These are phyloP conservation scores for Ceratocystiopsis sp. DNA, from an alignment of 2,329 filamentous ascomycete genomes.

Conservation along the genomic window DNA sequence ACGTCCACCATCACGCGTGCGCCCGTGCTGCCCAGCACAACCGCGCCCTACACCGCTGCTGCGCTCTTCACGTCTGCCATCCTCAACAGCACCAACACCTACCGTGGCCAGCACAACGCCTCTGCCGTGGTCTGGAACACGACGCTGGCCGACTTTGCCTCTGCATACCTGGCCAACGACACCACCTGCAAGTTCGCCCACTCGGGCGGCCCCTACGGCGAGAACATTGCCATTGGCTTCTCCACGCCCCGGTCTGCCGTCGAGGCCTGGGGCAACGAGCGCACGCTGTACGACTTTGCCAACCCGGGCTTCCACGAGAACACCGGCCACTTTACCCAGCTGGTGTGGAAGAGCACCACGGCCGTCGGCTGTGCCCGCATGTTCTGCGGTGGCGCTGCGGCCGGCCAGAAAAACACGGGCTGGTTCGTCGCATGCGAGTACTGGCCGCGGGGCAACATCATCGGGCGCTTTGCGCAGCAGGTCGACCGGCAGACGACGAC, in stretches of 20 bases:
- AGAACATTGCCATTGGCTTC: slow-evolving; percentile 58
- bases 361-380: slow-evolving; percentile 36
- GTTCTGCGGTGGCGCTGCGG: slow-evolving; percentile 19
- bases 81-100: slow-evolving; percentile 49
- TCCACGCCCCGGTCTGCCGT: slow-evolving; percentile 36
- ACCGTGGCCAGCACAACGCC: slow-evolving; percentile 46
- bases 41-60: slow-evolving; percentile 19
- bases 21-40: slow-evolving; percentile 18
- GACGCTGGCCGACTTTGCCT: slow-evolving; percentile 39
- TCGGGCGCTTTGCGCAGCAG: slow-evolving; percentile 31
- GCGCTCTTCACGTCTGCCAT: slow-evolving; percentile 33
- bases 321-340: slow-evolving; percentile 57
- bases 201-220: slow-evolving; percentile 48
- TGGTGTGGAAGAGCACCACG: slow-evolving; percentile 51
- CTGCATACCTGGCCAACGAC: slow-evolving; percentile 25
- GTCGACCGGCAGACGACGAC: slow-evolving; percentile 19
- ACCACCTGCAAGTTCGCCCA: slow-evolving; percentile 32
- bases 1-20: slow-evolving; percentile 12
- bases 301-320: slow-evolving; percentile 36
- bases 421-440: slow-evolving; percentile 59
- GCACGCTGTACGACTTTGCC: slow-evolving; percentile 39
- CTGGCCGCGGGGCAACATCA: slow-evolving; percentile 47
- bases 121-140: slow-evolving; percentile 44
- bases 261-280: slow-evolving; percentile 49
- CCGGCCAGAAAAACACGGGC: slow-evolving; percentile 18